phyloP scores from a whole-genome alignment of 495 filamentous ascomycete species.

The Aspergillus homomorphus region DNA sequence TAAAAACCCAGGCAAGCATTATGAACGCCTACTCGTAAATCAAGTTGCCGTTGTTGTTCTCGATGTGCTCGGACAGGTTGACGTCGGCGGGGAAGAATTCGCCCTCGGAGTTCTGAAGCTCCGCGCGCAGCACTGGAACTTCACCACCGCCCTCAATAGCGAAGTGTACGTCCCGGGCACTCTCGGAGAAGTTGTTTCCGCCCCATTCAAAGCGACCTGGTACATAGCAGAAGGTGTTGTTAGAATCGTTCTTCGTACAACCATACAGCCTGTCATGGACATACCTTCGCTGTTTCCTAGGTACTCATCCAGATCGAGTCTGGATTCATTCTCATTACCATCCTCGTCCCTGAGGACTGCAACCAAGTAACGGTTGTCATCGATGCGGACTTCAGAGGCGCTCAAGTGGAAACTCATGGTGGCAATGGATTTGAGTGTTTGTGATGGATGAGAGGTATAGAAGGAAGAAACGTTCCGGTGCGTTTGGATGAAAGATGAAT shows the following conservation, averaged over 20 bases:
- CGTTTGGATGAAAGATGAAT: background rate
- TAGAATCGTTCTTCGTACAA: background rate
- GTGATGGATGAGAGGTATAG: background rate
- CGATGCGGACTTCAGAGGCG: slow-evolving; percentile 35
- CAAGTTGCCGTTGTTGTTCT: slow-evolving; percentile 37
- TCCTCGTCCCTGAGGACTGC: slow-evolving; percentile 29
- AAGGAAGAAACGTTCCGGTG: background rate
- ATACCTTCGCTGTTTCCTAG: slow-evolving; percentile 48
- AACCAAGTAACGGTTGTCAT: slow-evolving; percentile 41
- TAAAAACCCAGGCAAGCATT: background rate
- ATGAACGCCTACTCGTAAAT: slow-evolving; percentile 18
- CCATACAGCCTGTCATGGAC: background rate
- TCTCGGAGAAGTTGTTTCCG: slow-evolving; percentile 36
- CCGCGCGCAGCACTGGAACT: slow-evolving; percentile 40
- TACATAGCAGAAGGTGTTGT: background rate
- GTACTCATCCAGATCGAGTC: slow-evolving; percentile 37
- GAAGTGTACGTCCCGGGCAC: slow-evolving; percentile 39
- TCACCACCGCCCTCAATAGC: slow-evolving; percentile 37
- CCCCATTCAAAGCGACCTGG: slow-evolving; percentile 47
- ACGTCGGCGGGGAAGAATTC: slow-evolving; percentile 29
- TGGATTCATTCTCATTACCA: slow-evolving; percentile 31
- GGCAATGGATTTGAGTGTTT: slow-evolving; percentile 3
- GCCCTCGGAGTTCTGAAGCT: slow-evolving; percentile 23
- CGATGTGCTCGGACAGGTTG: slow-evolving; percentile 43
- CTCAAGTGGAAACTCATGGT: slow-evolving; percentile 46